phyloP scores from a whole-genome alignment of 805 yeast species.

The Cyberlindnera subsufficiens region DNA sequence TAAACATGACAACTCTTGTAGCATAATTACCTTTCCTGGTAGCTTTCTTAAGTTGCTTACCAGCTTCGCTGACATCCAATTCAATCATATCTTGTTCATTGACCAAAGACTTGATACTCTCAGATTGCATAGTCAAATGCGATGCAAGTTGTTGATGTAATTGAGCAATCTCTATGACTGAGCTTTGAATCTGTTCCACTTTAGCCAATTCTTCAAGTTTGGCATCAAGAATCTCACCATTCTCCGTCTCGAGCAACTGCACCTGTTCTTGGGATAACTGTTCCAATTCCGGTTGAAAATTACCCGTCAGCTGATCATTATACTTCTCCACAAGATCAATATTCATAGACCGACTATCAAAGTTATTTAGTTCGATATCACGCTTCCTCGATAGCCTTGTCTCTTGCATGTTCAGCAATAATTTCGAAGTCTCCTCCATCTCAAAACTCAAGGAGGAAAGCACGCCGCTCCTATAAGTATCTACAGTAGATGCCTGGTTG shows the following conservation, averaged over 20 bases:
- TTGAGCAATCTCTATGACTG: constrained; percentile 68
- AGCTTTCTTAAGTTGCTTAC: constrained; percentile 62
- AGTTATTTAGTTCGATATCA: constrained; percentile 17
- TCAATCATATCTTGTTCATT: constrained; percentile 66
- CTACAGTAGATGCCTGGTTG: constrained; percentile 10
- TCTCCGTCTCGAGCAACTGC: constrained; percentile 53
- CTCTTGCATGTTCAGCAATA: constrained; percentile 21
- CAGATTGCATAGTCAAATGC: constrained; percentile 69
- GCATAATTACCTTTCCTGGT: constrained; percentile 57
- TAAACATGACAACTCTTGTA: constrained; percentile 48
- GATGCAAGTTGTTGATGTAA: constrained; percentile 69
- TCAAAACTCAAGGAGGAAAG: constrained; percentile 16
- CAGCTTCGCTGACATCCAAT: constrained; percentile 63
- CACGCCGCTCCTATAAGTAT: constrained; percentile 18
- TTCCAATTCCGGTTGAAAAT: constrained; percentile 14
- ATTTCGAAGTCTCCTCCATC: constrained; percentile 19
- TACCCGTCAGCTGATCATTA: constrained; percentile 3
- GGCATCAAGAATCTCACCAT: constrained; percentile 43
- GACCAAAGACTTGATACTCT: constrained; percentile 54
- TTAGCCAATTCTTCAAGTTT: constrained; percentile 57
- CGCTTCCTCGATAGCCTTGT: constrained; percentile 21
- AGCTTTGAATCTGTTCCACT: constrained; percentile 52
- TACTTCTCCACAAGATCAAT: constrained; percentile 18
- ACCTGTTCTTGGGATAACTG: constrained; percentile 43
- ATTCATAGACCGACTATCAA: constrained; percentile 6